phyloP scores from a whole-genome alignment of 805 yeast species.

The Saccharomycopsis oosterbeekiorum region DNA sequence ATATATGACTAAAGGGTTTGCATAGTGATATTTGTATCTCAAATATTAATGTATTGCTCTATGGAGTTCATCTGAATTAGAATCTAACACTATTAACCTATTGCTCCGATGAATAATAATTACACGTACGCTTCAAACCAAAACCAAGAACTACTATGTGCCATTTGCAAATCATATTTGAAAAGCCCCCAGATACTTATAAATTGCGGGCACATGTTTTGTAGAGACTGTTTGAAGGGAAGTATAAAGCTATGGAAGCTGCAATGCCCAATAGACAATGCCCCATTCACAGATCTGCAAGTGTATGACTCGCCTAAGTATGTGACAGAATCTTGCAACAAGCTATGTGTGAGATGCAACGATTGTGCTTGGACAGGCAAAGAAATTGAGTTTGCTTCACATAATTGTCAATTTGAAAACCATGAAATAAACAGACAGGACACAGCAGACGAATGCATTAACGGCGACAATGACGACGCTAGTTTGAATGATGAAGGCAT shows the following conservation, averaged over 20 bases:
- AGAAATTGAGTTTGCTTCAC: neutral
- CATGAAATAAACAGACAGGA: neutral
- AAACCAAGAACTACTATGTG: constrained; percentile 11
- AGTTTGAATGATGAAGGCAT: neutral
- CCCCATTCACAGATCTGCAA: neutral
- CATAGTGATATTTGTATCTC: no score
- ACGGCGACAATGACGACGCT: neutral
- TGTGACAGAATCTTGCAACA: neutral
- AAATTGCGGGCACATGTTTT: constrained; percentile 17
- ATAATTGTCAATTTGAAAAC: neutral
- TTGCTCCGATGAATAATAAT: neutral
- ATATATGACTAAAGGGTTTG: neutral
- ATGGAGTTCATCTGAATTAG: no score
- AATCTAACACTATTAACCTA: neutral
- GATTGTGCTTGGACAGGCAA: neutral
- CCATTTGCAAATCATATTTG: constrained; percentile 14
- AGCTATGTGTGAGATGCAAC: neutral
- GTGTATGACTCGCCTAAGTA: neutral
- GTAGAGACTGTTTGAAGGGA: constrained; percentile 7
- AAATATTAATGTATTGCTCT: neutral
- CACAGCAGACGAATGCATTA: neutral
- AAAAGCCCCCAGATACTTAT: constrained; percentile 14
- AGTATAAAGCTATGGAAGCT: neutral
- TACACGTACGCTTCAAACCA: neutral
- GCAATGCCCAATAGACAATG: constrained; percentile 12